Conservation (phyloP, 164 flowering plant genomes). For the Vitis rotundifolia region DNA sequence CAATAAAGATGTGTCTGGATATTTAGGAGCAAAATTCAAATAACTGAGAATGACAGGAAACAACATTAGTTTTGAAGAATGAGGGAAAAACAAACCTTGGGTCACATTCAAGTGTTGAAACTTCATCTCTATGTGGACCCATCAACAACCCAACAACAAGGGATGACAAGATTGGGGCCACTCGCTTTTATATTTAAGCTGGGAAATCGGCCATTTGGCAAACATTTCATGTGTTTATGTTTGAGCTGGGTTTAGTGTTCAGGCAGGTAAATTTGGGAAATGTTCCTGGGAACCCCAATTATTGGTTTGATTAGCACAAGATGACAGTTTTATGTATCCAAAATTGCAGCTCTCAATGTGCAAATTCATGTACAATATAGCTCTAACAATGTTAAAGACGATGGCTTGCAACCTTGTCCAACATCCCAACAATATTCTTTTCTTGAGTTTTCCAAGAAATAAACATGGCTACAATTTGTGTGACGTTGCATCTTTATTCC, state of each 20-base stretch:
- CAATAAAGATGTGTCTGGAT: background rate
- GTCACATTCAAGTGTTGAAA: background rate
- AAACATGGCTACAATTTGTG: no score
- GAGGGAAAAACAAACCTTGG: background rate
- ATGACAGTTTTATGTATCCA: no score
- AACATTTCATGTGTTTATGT: background rate
- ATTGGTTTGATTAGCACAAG: background rate
- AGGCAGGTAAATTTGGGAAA: background rate
- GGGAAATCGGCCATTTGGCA: background rate
- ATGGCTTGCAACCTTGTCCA: no score
- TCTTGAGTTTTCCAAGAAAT: no score
- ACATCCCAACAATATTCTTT: no score
- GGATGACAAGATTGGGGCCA: background rate
- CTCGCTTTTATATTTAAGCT: background rate
- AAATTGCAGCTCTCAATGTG: no score
- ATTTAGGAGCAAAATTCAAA: background rate
- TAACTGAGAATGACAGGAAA: background rate
- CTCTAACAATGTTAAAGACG: no score
- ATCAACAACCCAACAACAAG: background rate
- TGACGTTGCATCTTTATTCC: no score
- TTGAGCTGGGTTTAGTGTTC: background rate
- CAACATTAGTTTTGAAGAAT: background rate
- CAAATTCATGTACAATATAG: no score
- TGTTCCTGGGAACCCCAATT: background rate
- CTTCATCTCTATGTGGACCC: background rate